A percentile compares a stretch with the other conserved stretches of the same genome.
Conservation (phyloP, 2,329 filamentous ascomycete genomes). For the Pseudogymnoascus verrucosus region DNA sequence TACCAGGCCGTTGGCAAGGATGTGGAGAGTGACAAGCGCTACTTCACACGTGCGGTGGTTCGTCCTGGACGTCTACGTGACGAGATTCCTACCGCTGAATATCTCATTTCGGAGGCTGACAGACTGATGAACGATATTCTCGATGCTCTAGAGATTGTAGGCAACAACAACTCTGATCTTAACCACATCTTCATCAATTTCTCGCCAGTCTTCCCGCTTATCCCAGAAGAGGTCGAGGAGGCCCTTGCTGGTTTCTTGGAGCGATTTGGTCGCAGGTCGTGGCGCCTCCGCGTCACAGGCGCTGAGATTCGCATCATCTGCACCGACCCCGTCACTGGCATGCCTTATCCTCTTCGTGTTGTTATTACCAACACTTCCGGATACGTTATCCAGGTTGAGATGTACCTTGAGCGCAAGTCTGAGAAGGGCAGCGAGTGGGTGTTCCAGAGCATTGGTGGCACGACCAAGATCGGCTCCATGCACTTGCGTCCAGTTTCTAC, state of each 20-base stretch:
- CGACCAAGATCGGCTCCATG: conserved; percentile 90
- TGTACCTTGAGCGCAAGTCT: conserved; percentile 95
- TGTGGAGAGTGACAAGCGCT: conserved; percentile 92
- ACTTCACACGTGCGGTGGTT: conserved; percentile 95
- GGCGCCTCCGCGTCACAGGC: conserved; percentile 92
- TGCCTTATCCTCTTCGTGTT: conserved; percentile 85
- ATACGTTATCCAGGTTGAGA: conserved; percentile 94
- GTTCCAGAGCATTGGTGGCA: conserved; percentile 95
- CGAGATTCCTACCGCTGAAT: conserved; percentile 97
- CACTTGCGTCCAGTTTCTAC: conserved; percentile 85
- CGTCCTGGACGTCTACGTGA: conserved; percentile 89
- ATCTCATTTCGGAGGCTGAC: conserved; percentile 94
- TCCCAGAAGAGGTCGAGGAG: conserved; percentile 83
- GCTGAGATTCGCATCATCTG: conserved; percentile 98
- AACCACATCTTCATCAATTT: conserved; percentile 99
- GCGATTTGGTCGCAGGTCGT: conserved; percentile 87
- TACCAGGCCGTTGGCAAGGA: conserved; percentile 95
- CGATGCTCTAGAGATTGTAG: conserved; percentile 94
- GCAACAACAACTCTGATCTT: conserved; percentile 97
- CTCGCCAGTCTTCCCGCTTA: conserved; percentile 87
- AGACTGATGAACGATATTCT: conserved; percentile 96
- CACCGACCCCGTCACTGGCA: conserved; percentile 77
- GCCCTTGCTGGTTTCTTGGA: conserved; percentile 93
- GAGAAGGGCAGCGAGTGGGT: conserved; percentile 93
- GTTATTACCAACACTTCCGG: conserved; percentile 98